phyloP scores from a whole-genome alignment of 805 yeast genomes.

The Wickerhamomyces alni region DNA sequence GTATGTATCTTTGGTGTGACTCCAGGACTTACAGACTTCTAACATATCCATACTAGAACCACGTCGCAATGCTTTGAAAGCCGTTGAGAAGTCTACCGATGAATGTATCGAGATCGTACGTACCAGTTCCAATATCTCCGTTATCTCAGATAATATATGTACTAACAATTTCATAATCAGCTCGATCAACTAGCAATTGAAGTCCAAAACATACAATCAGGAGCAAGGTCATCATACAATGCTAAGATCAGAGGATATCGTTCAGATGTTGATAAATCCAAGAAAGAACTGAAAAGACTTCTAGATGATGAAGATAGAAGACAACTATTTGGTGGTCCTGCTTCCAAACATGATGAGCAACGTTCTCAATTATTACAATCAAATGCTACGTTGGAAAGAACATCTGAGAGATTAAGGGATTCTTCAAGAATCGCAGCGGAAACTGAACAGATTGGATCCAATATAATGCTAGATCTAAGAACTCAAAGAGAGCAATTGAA shows the following conservation, averaged over 20 bases:
- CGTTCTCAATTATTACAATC: constrained; percentile 75
- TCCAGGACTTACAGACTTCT: no score
- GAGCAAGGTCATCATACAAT: constrained; percentile 63
- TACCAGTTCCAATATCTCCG: neutral
- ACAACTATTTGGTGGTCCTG: constrained; percentile 58
- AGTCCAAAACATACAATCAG: constrained; percentile 75
- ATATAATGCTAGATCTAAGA: constrained; percentile 79
- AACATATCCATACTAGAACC: no score
- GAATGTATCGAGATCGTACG: constrained; percentile 65
- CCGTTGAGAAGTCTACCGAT: constrained; percentile 64
- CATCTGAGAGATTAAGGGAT: constrained; percentile 78
- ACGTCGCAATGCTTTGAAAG: constrained; percentile 48
- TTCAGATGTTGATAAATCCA: constrained; percentile 52
- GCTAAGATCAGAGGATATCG: constrained; percentile 71
- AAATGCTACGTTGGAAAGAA: constrained; percentile 74
- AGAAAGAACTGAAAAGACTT: constrained; percentile 45
- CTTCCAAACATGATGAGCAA: constrained; percentile 46
- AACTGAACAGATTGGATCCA: constrained; percentile 88
- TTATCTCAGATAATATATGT: neutral
- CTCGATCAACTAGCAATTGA: constrained; percentile 86
- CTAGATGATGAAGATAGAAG: constrained; percentile 69
- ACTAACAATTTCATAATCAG: constrained; percentile 16
- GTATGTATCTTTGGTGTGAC: constrained; percentile 16
- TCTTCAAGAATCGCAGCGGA: constrained; percentile 88
- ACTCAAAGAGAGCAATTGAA: constrained; percentile 90